Evolutionary conservation across 495 filamentous ascomycete genomes (phyloP), one percentile per base, ranked within the genome.

Genomic region (Cairneyella variabilis): DNA sequence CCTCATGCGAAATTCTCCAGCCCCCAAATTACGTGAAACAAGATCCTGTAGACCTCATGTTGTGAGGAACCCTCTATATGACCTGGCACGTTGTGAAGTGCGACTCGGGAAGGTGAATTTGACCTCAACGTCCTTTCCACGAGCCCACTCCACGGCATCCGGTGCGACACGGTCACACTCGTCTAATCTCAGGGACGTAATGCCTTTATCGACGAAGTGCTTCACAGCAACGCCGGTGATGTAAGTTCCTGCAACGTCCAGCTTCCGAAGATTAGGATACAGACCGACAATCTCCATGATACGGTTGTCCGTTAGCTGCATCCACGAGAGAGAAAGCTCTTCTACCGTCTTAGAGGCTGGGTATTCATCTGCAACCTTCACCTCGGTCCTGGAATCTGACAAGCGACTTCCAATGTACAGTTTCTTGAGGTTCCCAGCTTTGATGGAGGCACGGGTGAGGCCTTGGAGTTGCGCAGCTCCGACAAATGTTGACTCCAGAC

Each of bases 131-230:
- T 57, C 62, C 26, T 60, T 49, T 2, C 39, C 25, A n/a, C 62
- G 26, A 34, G 62, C 62, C 53, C 53, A 62, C 7, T 57, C 53
- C 2, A 62, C 38, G 8, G 62, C 62, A 44, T 65, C 62, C 3
- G 25, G 8, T 12, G 48, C 36, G 9, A 60, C 22, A 18, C 47
- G 16, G 2, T 39, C 7, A 27, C 62, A 65, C 10, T 62, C 43
- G 21, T 41, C 48, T 1, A 62, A 25, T n/a, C 30, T 56, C 4
- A 65, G 40, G 2, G 11, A 53, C 30, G 30, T 56, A 30, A 64
- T 40, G 6, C 57, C 59, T 18, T 10, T 36, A 14, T 52, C 25
- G 16, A 62, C 53, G 20, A 65, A 47, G 2, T 51, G 14, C 26
- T 46, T 53, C 0, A 65, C 43, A 20, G 60, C 49, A 9, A 60